Evolutionary conservation across 225 moss, liverwort and hornwort species (phyloP).

Genomic region (Pleurozium schreberi): DNA sequence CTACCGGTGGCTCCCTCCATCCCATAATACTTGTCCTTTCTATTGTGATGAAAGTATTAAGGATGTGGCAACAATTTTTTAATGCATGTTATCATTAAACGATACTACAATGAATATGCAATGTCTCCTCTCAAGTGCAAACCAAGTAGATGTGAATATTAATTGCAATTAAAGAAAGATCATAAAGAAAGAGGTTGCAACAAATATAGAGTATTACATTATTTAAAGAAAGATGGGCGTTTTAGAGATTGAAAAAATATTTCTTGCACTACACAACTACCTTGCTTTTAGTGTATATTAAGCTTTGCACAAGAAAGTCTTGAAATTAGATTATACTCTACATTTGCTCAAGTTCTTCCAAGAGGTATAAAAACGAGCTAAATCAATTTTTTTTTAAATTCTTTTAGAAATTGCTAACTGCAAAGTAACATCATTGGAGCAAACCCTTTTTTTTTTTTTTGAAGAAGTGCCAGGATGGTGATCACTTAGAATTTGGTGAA

Average conservation of each 20-base stretch:
- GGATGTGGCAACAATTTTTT: not conserved
- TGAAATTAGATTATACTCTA: no score
- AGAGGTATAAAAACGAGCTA: no score
- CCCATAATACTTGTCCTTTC: not conserved
- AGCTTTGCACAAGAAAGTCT: not conserved
- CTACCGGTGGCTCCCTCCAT: not conserved
- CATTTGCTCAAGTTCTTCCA: rapidly evolving
- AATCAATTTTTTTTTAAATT: no score
- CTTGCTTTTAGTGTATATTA: not conserved
- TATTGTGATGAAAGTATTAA: not conserved
- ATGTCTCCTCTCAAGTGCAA: not conserved
- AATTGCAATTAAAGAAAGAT: not conserved
- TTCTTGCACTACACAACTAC: not conserved
- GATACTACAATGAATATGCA: not conserved
- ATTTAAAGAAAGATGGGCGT: not conserved
- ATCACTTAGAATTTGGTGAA: no score
- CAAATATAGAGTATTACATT: no score
- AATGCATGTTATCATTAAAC: not conserved
- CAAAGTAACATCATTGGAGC: no score
- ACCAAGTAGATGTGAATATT: not conserved
- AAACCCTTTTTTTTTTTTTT: no score
- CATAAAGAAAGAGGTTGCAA: not conserved
- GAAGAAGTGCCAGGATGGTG: no score
- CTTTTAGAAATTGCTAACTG: not conserved
- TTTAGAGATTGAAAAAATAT: not conserved